These are phyloP conservation scores for Boechera stricta DNA, from an alignment of 345 rosid species.

Conservation along the genomic window DNA sequence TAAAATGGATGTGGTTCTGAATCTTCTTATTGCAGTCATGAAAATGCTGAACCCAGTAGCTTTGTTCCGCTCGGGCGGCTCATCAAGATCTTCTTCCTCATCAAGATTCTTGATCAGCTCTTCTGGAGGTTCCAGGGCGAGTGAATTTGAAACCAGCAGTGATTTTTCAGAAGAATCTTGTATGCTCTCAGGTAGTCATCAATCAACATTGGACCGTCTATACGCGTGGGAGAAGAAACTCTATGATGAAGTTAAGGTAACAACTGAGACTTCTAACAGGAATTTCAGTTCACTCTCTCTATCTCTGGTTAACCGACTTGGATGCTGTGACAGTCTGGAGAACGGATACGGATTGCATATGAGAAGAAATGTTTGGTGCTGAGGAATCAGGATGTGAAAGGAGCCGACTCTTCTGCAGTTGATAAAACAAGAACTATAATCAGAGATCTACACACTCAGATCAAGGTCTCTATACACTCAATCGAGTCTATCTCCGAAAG, in stretches of 20 bases:
- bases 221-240: slow-evolving; percentile 95
- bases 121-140: slow-evolving; percentile 53
- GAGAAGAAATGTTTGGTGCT: slow-evolving; percentile 79
- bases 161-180: slow-evolving; percentile 50
- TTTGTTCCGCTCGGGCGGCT: slow-evolving; percentile 62
- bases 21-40: slow-evolving; percentile 60
- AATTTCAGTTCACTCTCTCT: not conserved
- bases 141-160: slow-evolving; percentile 27
- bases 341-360: slow-evolving; percentile 69
- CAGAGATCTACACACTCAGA: slow-evolving; percentile 81
- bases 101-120: slow-evolving; percentile 70
- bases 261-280: not conserved
- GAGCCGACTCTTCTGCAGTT: slow-evolving; percentile 62
- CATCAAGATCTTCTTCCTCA: slow-evolving; percentile 83
- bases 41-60: slow-evolving; percentile 92
- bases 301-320: not conserved
- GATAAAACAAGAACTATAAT: slow-evolving; percentile 78
- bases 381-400: slow-evolving; percentile 79
- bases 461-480: slow-evolving; percentile 81
- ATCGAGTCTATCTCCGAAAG: slow-evolving; percentile 83
- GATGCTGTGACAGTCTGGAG: slow-evolving; percentile 66
- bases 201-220: slow-evolving; percentile 79
- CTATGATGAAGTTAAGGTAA: slow-evolving; percentile 89
- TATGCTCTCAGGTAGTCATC: slow-evolving; percentile 74
- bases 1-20: slow-evolving; percentile 25